phyloP scores from a whole-genome alignment of 2,329 filamentous ascomycete genomes.

The Ascochyta clinopodiicola region DNA sequence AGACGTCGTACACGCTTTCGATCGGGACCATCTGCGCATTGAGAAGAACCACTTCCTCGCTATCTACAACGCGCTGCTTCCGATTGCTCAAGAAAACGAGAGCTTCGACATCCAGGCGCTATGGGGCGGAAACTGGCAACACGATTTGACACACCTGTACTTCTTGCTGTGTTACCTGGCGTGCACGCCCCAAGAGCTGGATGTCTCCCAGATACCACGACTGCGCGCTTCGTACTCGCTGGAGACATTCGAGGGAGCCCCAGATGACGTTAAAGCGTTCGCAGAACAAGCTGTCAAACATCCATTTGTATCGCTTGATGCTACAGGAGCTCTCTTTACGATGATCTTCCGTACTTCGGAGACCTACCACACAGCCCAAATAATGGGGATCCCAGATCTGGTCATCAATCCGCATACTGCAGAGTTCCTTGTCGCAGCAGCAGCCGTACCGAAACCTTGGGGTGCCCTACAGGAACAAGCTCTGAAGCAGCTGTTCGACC shows the following conservation, averaged over 20 bases:
- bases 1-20: conserved; percentile 78
- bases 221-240: conserved; percentile 77
- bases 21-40: conserved; percentile 77
- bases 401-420: conserved; percentile 75
- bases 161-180: conserved; percentile 89
- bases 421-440: conserved; percentile 79
- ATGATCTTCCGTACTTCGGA: conserved; percentile 66
- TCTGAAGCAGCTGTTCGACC: conserved; percentile 77
- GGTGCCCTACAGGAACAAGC: conserved; percentile 76
- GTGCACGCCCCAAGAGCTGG: conserved; percentile 75
- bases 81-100: conserved; percentile 68
- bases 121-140: conserved; percentile 89
- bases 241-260: conserved; percentile 67
- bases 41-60: conserved; percentile 80
- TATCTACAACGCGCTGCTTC: conserved; percentile 79
- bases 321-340: conserved; percentile 72
- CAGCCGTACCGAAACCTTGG: conserved; percentile 80
- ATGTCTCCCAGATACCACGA: conserved; percentile 83
- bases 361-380: conserved; percentile 62
- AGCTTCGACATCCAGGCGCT: conserved; percentile 83
- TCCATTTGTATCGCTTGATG: conserved; percentile 86
- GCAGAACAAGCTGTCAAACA: conserved; percentile 77
- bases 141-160: conserved; percentile 88
- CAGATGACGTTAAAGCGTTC: conserved; percentile 65
- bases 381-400: conserved; percentile 64